A percentile compares a stretch with the other conserved stretches of the same genome.
phyloP scores from a whole-genome alignment of 2,329 filamentous ascomycete species.

The Pestalotiopsis sp. region DNA sequence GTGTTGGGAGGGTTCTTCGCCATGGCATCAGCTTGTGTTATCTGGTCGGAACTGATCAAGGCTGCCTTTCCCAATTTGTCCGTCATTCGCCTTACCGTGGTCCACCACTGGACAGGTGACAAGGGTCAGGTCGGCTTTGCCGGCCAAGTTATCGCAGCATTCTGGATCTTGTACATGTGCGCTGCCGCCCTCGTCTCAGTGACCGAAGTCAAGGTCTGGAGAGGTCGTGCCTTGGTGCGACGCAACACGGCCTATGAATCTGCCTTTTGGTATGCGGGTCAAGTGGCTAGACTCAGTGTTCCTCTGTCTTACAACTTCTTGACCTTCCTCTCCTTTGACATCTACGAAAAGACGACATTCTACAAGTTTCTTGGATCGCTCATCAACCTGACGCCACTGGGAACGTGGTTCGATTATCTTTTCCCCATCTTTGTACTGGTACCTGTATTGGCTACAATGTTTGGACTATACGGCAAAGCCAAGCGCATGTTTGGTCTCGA shows the following conservation, averaged over 20 bases:
- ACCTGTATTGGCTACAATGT: constrained; percentile 81
- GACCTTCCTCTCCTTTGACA: constrained; percentile 74
- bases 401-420: constrained; percentile 80
- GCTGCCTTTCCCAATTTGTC: constrained; percentile 77
- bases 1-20: constrained; percentile 67
- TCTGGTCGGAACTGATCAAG: constrained; percentile 94
- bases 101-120: constrained; percentile 73
- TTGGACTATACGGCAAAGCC: constrained; percentile 84
- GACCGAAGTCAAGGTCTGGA: constrained; percentile 95
- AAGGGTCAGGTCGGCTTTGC: constrained; percentile 79
- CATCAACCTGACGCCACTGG: constrained; percentile 80
- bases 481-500: constrained; percentile 78
- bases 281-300: constrained; percentile 89
- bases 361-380: constrained; percentile 81
- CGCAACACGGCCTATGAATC: constrained; percentile 91
- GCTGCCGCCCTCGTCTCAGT: constrained; percentile 83
- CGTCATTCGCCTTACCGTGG: constrained; percentile 63
- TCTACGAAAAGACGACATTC: constrained; percentile 80
- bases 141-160: constrained; percentile 79
- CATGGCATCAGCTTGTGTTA: constrained; percentile 75
- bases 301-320: constrained; percentile 96
- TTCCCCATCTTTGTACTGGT: constrained; percentile 88
- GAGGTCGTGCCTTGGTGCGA: constrained; percentile 84
- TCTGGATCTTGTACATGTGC: constrained; percentile 97
- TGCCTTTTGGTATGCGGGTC: constrained; percentile 93